These are phyloP conservation scores for Lathyrus oleraceus DNA, from an alignment of 306 rosid genomes.

Conservation along the genomic window DNA sequence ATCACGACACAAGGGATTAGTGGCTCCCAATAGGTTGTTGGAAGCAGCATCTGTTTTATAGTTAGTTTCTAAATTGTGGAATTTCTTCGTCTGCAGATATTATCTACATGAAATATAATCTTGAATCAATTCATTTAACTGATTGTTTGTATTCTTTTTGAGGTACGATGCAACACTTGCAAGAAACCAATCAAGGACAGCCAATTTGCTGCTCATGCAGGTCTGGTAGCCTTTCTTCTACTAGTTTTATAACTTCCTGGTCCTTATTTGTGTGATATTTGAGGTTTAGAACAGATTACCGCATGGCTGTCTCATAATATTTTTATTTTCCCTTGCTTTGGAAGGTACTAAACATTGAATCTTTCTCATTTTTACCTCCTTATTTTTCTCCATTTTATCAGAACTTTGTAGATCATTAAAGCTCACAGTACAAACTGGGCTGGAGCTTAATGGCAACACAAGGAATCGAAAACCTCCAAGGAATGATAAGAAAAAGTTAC, in stretches of 20 bases:
- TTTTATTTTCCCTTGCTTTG: constrained; percentile 19
- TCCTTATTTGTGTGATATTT: constrained; percentile 17
- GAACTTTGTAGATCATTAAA: constrained; percentile 75
- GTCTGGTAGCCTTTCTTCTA: constrained; percentile 45
- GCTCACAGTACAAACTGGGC: constrained; percentile 46
- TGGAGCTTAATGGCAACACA: constrained; percentile 58
- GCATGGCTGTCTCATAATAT: neutral
- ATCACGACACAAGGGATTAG: constrained; percentile 1
- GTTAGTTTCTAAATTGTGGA: neutral
- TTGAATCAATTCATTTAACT: constrained; percentile 34
- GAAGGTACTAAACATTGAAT: constrained; percentile 34
- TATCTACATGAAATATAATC: constrained; percentile 27
- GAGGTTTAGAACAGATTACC: constrained; percentile 20
- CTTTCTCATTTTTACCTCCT: constrained; percentile 13
- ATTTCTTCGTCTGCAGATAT: constrained; percentile 25
- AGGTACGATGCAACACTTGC: constrained; percentile 94
- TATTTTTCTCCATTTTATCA: constrained; percentile 38
- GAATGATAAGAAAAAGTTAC: constrained; percentile 76
- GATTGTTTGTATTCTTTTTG: constrained; percentile 45
- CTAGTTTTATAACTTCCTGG: constrained; percentile 12
- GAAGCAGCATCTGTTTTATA: constrained; percentile 26
- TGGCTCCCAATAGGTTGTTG: constrained; percentile 17
- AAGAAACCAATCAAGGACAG: constrained; percentile 89
- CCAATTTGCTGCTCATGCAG: constrained; percentile 84
- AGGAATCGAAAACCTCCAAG: constrained; percentile 65